Evolutionary conservation across 139 green algal genomes (phyloP).

Genomic region (Pycnococcus provasolii): DNA sequence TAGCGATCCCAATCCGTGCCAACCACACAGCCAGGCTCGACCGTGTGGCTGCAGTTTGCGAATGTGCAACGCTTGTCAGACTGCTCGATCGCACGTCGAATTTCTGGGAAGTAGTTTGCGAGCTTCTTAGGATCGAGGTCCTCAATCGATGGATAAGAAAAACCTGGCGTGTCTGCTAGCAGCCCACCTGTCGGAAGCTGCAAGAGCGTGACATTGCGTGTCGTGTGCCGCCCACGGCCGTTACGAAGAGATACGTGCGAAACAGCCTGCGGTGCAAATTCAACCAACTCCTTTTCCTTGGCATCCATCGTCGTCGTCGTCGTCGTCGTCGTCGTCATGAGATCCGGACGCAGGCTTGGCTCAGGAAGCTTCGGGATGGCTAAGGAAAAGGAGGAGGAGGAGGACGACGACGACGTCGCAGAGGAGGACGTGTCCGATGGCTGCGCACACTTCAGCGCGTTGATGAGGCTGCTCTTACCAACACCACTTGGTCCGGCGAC

Average conservation of each 20-base stretch:
- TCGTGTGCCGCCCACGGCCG: constrained; percentile 83
- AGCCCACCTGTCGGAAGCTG: constrained; percentile 55
- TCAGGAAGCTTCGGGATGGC: too few relatives aligned
- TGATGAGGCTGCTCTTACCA: constrained; percentile 92
- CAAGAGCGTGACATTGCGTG: constrained; percentile 65
- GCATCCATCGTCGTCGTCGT: too few relatives aligned
- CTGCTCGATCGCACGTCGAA: constrained; percentile 6
- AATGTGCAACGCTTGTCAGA: constrained; percentile 50
- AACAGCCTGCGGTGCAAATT: constrained; percentile 39
- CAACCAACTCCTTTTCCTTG: neutral
- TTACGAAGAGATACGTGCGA: constrained; percentile 56
- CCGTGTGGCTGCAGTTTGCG: constrained; percentile 71
- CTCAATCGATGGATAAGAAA: constrained; percentile 61
- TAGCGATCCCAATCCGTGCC: constrained; percentile 55
- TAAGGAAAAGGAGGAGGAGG: too few relatives aligned
- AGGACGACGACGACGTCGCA: too few relatives aligned
- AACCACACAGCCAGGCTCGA: constrained; percentile 75
- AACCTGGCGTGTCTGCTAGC: constrained; percentile 86
- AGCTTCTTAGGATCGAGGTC: constrained; percentile 7
- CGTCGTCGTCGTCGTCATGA: neutral
- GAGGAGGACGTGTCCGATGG: too few relatives aligned
- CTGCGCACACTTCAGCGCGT: constrained; percentile 26
- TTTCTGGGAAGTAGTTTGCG: constrained; percentile 25
- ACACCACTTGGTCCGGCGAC: constrained; percentile 80
- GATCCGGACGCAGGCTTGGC: too few relatives aligned